These are phyloP conservation scores for Boletus reticuloceps DNA, from an alignment of 768 basidiomycete species.

Conservation along the genomic window DNA sequence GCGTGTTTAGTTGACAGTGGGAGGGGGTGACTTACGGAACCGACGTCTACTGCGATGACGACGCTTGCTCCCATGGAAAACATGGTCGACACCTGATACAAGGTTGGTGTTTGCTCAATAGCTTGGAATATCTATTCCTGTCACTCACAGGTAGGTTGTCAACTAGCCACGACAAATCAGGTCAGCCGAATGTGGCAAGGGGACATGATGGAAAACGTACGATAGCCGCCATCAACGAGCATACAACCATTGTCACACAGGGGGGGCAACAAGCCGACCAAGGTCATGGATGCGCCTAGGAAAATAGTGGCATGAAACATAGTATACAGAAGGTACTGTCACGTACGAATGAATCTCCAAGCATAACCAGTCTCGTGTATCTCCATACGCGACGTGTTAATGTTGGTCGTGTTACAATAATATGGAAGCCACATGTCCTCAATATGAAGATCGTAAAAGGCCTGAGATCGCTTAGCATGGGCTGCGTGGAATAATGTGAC, in stretches of 20 bases:
- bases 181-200: constrained; percentile 9
- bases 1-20: neutral
- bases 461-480: constrained; percentile 38
- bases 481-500: neutral
- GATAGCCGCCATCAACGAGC: constrained; percentile 87
- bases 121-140: neutral
- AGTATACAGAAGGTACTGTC: neutral
- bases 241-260: constrained; percentile 92
- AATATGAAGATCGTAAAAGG: constrained; percentile 92
- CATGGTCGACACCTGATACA: constrained; percentile 80
- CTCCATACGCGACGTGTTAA: constrained; percentile 94
- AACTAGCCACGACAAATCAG: constrained; percentile 41
- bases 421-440: constrained; percentile 99
- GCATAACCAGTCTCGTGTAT: constrained; percentile 99
- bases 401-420: constrained; percentile 98
- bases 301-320: constrained; percentile 5
- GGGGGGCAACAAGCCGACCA: constrained; percentile 93
- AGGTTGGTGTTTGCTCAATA: neutral
- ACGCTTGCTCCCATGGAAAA: constrained; percentile 85
- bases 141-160: constrained; percentile 80
- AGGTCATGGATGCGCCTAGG: constrained; percentile 92
- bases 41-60: constrained; percentile 93
- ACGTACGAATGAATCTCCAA: constrained; percentile 86
- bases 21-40: constrained; percentile 54
- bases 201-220: constrained; percentile 42